Evolutionary conservation across 306 rosid genomes (phyloP).

Genomic region (Medicago ruthenica): DNA sequence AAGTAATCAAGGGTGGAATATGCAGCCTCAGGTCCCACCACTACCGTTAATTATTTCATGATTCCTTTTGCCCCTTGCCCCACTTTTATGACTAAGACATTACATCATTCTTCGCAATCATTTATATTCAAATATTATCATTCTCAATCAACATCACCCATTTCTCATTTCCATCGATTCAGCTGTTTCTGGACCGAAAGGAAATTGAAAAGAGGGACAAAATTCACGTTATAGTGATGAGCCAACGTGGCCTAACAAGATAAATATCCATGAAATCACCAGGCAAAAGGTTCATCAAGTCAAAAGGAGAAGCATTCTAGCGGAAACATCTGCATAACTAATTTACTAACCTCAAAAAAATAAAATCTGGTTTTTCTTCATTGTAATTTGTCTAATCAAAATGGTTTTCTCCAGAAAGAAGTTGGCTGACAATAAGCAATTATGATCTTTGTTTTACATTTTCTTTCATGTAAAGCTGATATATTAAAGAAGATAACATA

Average conservation of each 20-base stretch:
- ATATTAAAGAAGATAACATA: conserved; percentile 3
- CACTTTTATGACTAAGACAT: background rate
- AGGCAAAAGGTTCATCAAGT: background rate
- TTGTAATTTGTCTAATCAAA: conserved; percentile 9
- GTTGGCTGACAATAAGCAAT: background rate
- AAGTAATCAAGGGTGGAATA: background rate
- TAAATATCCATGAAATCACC: background rate
- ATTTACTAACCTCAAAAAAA: background rate
- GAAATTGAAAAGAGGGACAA: background rate
- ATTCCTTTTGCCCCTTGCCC: conserved; percentile 10
- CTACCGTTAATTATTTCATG: background rate
- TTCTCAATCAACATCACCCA: background rate
- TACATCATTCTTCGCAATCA: background rate
- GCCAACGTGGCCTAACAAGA: background rate
- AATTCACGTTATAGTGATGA: background rate
- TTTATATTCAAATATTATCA: background rate
- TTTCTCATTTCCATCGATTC: conserved; percentile 22
- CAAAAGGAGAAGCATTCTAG: background rate
- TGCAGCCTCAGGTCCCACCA: background rate
- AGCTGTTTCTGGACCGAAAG: conserved; percentile 2
- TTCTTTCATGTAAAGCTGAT: background rate
- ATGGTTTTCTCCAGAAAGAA: background rate
- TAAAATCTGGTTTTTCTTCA: background rate
- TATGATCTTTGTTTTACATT: conserved; percentile 12
- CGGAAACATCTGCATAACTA: background rate